These are phyloP conservation scores for Excoecaria agallocha DNA, from an alignment of 345 rosid species.

Conservation along the genomic window DNA sequence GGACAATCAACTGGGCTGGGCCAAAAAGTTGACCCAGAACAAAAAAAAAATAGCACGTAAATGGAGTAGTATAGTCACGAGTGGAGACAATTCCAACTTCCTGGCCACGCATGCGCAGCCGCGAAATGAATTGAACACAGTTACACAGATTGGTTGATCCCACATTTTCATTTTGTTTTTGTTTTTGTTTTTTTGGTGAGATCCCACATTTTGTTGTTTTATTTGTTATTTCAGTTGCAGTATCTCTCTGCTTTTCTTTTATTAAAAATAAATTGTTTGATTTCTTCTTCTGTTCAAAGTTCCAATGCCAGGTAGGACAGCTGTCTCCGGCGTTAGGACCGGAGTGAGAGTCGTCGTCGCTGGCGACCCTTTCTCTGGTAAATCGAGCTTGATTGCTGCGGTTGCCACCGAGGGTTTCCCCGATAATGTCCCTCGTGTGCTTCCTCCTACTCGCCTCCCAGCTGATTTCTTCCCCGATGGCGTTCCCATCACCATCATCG, in stretches of 20 bases:
- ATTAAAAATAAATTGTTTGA: not conserved
- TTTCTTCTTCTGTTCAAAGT: not conserved
- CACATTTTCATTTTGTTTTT: too few species aligned
- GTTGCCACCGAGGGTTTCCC: slow-evolving; percentile 65
- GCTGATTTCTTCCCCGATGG: slow-evolving; percentile 65
- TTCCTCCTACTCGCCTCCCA: slow-evolving; percentile 71
- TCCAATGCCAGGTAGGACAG: slow-evolving; percentile 43
- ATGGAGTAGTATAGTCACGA: not conserved
- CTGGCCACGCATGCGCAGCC: not conserved
- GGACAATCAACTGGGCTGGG: not conserved
- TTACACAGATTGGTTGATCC: too few species aligned
- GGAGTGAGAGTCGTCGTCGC: slow-evolving; percentile 63
- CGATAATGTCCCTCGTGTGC: slow-evolving; percentile 56
- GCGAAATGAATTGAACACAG: not conserved
- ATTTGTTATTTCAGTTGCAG: not conserved
- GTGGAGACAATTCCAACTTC: not conserved
- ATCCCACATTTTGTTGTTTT: too few species aligned
- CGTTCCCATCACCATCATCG: slow-evolving; percentile 75
- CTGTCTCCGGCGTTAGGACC: slow-evolving; percentile 45
- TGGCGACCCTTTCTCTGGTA: slow-evolving; percentile 76
- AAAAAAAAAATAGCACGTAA: too few species aligned
- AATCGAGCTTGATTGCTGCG: slow-evolving; percentile 72
- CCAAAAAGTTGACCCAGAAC: too few species aligned
- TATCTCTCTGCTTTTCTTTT: not conserved
- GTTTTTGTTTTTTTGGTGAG: too few species aligned